Evolutionary conservation across 176 grass and related monocot species (phyloP), one percentile per base, ranked within the genome.

Genomic region (Avena eriantha): DNA sequence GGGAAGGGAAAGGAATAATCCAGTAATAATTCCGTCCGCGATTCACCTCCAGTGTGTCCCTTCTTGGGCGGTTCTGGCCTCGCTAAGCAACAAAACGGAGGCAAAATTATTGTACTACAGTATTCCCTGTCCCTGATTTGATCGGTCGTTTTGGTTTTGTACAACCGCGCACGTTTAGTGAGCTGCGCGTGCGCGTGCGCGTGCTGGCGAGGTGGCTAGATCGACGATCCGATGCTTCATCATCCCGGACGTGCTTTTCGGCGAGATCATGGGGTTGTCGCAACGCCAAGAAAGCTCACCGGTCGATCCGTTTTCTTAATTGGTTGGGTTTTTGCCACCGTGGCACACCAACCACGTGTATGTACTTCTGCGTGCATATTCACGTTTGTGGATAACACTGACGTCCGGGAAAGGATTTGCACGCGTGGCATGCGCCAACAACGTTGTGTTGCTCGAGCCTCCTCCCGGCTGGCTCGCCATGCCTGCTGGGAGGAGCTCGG

Each of bases 401-500:
- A 85, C 69, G 82, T 85, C 75, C 31, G n/a, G 87, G 18, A 12
- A 77, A 76, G 14, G 77, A 14, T 35, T 77, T 49, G 86, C 72
- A 35, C 72, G 49, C 71, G 77, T 66, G 82, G 68, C 33, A 6
- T 53, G 46, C 29, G 29, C 7, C 29, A 4, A 18, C 8, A 49
- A 18, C 3, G 77, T 46, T 43, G 17, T 6, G 11, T 33, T 12
- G 24, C 50, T 17, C 64, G 12, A 48, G n/a, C 55, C 50, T 34
- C 39, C 39, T 7, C 39, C 7, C 39, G 39, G 39, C 4, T 57
- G 39, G 29, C 17, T 65, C 56, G 18, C 65, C 60, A 7, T 21
- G 21, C 64, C 64, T 14, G 33, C 46, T 15, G 15, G 48, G 43
- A 60, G n/a, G 19, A 46, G 21, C 18, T 46, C 31, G 47, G 17